phyloP scores from a whole-genome alignment of 1,284 basidiomycete species.

The Afroboletus lepidellus region DNA sequence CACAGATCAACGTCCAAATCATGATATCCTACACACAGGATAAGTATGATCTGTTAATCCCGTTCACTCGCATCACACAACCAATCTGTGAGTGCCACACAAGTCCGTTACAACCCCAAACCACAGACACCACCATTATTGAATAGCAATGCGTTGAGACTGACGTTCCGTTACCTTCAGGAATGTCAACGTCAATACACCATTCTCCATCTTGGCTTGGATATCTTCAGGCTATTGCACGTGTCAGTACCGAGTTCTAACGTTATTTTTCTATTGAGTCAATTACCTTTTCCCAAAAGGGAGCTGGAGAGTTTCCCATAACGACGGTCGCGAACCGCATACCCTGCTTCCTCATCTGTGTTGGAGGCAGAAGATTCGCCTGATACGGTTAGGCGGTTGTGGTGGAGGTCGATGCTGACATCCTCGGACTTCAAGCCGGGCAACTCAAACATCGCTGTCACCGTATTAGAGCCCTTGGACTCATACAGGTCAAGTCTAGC shows the following conservation, averaged over 20 bases:
- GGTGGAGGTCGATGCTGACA: constrained; percentile 39
- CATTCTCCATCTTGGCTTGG: background rate
- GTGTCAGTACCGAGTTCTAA: no score
- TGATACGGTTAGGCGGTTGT: constrained; percentile 37
- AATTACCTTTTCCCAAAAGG: constrained; percentile 26
- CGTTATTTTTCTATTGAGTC: no score
- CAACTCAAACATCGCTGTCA: constrained; percentile 31
- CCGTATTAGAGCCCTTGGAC: background rate
- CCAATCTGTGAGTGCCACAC: no score
- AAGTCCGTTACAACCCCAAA: no score
- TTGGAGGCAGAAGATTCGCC: constrained; percentile 32
- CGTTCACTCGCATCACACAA: no score
- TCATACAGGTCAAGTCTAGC: background rate
- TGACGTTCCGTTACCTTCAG: background rate
- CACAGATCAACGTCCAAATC: no score
- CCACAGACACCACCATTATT: no score
- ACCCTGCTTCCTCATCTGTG: constrained; percentile 27
- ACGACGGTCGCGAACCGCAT: constrained; percentile 37
- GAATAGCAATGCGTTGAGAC: background rate
- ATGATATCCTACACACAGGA: no score
- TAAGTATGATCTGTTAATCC: no score
- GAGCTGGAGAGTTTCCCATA: constrained; percentile 33
- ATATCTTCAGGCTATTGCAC: background rate
- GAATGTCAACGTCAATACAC: background rate
- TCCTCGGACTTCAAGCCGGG: constrained; percentile 43